Base-by-base conservation (phyloP, 768 basidiomycete species). In the Boletus tomentosulus region DNA sequence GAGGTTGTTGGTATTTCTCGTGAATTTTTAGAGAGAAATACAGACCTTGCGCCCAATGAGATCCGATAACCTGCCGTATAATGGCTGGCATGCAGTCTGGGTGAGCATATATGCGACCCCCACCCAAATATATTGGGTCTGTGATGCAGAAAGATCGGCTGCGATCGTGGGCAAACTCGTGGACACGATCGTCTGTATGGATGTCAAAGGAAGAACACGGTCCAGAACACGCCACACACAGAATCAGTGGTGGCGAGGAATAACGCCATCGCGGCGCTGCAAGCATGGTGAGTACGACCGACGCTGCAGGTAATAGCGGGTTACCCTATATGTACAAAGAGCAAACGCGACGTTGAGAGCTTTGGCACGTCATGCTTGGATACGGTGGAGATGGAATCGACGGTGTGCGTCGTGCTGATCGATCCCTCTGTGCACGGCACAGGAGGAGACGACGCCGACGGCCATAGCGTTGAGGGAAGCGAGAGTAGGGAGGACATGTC, bases 221-320 rank as follows among this genome's bases (percentile, higher is more conserved):
- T 12, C 41, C 41, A 34, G 37, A 48, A 22, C 43, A 45, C 38
- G 54, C 34, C 55, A 69, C 85, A 57, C 64, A 92, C 91, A 47
- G 87, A 82, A 68, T 92, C 90, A 6, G 90, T 92, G 11, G 90
- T 93, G 3, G 90, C 90, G 11, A 93, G 82, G 68, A 93, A 93
- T 51, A 92, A 67, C 10, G 89, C 78, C 70, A 92, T 68, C 5
- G 88, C 89, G 35, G 88, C 87, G 44, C 91, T 92, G 64, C 28
- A 54, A 37, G 33, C 37, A 33, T 24, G 44, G 50, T 61, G 46
- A 64, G 62, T 50, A 57, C 25, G 56, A 53, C 41, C 45, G 47
- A 46, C 30, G 35, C 24, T 45, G 52, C 8, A 13, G 41, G 34
- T n/a, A 42, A 37, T 44, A 19, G 39, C 13, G 16, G 30, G 62